Evolutionary conservation across 768 basidiomycete species (phyloP).

Genomic region (Tricholoma sp.): DNA sequence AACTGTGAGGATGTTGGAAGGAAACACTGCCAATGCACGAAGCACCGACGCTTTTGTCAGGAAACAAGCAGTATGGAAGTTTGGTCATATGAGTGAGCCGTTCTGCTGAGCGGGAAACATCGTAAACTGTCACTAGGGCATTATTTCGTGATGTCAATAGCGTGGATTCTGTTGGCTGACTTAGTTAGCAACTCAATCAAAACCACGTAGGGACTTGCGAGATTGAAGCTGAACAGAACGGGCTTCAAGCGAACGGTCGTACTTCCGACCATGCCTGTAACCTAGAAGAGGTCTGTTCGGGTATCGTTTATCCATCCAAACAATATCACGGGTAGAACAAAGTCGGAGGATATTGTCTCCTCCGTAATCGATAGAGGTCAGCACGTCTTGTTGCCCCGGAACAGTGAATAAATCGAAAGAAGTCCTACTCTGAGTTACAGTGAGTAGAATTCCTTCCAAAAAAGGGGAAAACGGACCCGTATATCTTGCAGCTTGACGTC

Average conservation of each 20-base stretch:
- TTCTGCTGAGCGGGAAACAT: slow-evolving; percentile 41
- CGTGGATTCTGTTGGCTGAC: slow-evolving; percentile 38
- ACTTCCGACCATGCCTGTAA: slow-evolving; percentile 54
- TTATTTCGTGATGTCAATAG: slow-evolving; percentile 59
- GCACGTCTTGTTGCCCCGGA: slow-evolving; percentile 26
- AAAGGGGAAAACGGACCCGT: slow-evolving; percentile 38
- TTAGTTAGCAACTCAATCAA: background rate
- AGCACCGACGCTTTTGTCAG: slow-evolving; percentile 17
- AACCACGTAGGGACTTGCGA: background rate
- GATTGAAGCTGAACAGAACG: slow-evolving; percentile 29
- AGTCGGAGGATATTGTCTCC: slow-evolving; percentile 45
- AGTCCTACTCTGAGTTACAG: slow-evolving; percentile 22
- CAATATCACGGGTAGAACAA: slow-evolving; percentile 54
- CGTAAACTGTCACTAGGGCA: slow-evolving; percentile 57
- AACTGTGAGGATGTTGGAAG: slow-evolving; percentile 24
- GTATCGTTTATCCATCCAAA: slow-evolving; percentile 69
- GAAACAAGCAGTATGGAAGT: slow-evolving; percentile 41
- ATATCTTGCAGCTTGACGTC: slow-evolving; percentile 44
- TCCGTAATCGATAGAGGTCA: slow-evolving; percentile 46
- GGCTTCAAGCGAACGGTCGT: slow-evolving; percentile 52
- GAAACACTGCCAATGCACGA: slow-evolving; percentile 27
- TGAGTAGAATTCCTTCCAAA: background rate
- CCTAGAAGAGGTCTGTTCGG: slow-evolving; percentile 54
- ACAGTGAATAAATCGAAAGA: slow-evolving; percentile 30
- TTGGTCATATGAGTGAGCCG: slow-evolving; percentile 39